phyloP scores from a whole-genome alignment of 169 alveolate genomes.

The Cryptosporidium xiaoi region DNA sequence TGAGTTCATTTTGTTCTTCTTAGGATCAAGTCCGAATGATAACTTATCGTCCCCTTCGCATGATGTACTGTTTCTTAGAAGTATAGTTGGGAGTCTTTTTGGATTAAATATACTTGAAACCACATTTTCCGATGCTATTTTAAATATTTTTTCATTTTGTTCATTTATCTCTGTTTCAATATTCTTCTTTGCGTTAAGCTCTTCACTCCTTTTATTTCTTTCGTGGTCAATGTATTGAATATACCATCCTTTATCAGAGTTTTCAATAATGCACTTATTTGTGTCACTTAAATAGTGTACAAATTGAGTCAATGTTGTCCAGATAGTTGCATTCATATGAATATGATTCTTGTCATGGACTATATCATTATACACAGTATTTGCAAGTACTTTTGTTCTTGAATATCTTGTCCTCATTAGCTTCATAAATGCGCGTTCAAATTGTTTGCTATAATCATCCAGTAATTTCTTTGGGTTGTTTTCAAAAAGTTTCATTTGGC shows the following conservation, averaged over 20 bases:
- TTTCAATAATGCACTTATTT: constrained; percentile 90
- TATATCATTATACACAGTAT: constrained; percentile 89
- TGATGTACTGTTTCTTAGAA: neutral
- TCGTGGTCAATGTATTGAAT: constrained; percentile 91
- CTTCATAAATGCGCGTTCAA: constrained; percentile 90
- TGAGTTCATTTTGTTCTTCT: neutral
- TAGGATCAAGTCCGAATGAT: constrained; percentile 7
- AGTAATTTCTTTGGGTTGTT: constrained; percentile 90
- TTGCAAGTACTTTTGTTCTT: constrained; percentile 86
- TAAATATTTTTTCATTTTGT: constrained; percentile 75
- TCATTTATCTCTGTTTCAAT: neutral
- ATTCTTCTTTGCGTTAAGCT: constrained; percentile 30
- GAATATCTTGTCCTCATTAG: constrained; percentile 89
- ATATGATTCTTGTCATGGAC: constrained; percentile 91
- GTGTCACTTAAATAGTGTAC: constrained; percentile 89
- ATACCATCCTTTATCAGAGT: constrained; percentile 93
- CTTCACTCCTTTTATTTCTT: constrained; percentile 78
- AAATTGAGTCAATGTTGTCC: constrained; percentile 92
- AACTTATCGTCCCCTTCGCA: neutral
- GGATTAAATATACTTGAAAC: too few species aligned
- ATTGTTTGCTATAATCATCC: constrained; percentile 91
- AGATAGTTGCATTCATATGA: constrained; percentile 95
- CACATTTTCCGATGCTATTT: neutral
- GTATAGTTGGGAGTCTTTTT: constrained; percentile 6
- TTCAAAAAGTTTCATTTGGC: constrained; percentile 92